Percentiles rank a stretch among this genome's conserved stretches.
phyloP scores from a whole-genome alignment of 2,329 filamentous ascomycete genomes.

The Diaporthe vexans region DNA sequence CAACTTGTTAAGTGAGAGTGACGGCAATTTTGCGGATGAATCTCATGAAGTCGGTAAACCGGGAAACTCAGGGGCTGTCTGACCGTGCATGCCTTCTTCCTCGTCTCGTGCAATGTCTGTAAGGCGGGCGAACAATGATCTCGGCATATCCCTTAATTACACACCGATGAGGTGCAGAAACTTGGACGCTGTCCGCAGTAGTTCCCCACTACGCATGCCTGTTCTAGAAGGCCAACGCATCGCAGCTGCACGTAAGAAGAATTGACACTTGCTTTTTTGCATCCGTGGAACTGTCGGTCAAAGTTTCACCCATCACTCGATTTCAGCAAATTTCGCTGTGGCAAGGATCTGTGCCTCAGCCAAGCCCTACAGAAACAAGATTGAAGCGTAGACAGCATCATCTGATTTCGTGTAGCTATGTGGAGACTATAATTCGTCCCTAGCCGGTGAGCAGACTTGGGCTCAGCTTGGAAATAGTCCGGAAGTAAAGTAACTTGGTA shows the following conservation, averaged over 20 bases:
- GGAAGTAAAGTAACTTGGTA: background rate
- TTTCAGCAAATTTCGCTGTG: background rate
- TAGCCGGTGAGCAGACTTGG: no score
- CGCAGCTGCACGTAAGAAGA: background rate
- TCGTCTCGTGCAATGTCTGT: background rate
- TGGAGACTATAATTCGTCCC: background rate
- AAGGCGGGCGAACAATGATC: background rate
- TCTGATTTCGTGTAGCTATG: background rate
- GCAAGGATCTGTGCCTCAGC: conserved; percentile 13
- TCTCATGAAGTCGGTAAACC: background rate
- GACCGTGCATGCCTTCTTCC: background rate
- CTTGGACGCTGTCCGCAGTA: background rate
- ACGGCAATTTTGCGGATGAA: background rate
- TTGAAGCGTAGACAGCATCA: background rate
- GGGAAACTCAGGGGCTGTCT: background rate
- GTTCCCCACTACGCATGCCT: background rate
- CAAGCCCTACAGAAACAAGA: conserved; percentile 19
- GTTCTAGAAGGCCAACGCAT: background rate
- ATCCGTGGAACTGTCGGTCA: conserved; percentile 1
- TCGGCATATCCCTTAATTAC: background rate
- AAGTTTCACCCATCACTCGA: background rate
- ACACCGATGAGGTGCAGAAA: background rate
- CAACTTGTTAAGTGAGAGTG: background rate
- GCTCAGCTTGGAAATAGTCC: background rate
- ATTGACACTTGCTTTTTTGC: background rate